Evolutionary conservation across 257 asterid genomes (phyloP).

Genomic region (Nicotiana otophora): DNA sequence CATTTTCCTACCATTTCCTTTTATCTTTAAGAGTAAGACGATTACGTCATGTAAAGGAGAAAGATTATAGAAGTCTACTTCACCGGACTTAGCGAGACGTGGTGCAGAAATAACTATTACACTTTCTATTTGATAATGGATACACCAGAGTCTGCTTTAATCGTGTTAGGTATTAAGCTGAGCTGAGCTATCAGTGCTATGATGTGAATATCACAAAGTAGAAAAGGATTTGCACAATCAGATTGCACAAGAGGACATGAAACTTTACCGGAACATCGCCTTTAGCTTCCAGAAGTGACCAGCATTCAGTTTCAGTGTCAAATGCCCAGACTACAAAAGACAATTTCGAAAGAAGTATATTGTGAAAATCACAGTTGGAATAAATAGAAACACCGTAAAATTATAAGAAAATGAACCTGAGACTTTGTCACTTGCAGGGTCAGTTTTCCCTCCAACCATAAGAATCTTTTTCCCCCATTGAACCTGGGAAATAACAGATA

Average conservation of each 20-base stretch:
- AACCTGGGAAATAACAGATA: slow-evolving; percentile 39
- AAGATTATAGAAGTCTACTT: background rate
- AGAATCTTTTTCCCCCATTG: slow-evolving; percentile 97
- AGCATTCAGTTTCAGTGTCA: slow-evolving; percentile 93
- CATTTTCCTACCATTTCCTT: background rate
- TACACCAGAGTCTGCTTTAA: background rate
- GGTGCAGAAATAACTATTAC: background rate
- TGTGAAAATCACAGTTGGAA: slow-evolving; percentile 3
- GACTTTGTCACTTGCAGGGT: slow-evolving; percentile 72
- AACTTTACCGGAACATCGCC: slow-evolving; percentile 88
- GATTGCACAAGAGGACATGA: slow-evolving; percentile 8
- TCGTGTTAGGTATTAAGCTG: background rate
- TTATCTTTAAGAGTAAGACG: background rate
- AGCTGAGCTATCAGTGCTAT: background rate
- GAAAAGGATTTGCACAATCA: background rate
- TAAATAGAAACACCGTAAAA: slow-evolving; percentile 2
- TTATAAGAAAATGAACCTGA: slow-evolving; percentile 50
- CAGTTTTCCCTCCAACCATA: slow-evolving; percentile 89
- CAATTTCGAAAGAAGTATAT: slow-evolving; percentile 10
- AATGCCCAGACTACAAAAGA: slow-evolving; percentile 78
- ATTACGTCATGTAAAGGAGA: background rate
- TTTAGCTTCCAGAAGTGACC: slow-evolving; percentile 88
- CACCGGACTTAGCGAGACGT: background rate
- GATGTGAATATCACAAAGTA: background rate
- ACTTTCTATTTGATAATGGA: background rate